Base-by-base conservation (phyloP, 2,329 filamentous ascomycete species). In the Fusarium beomiforme region DNA sequence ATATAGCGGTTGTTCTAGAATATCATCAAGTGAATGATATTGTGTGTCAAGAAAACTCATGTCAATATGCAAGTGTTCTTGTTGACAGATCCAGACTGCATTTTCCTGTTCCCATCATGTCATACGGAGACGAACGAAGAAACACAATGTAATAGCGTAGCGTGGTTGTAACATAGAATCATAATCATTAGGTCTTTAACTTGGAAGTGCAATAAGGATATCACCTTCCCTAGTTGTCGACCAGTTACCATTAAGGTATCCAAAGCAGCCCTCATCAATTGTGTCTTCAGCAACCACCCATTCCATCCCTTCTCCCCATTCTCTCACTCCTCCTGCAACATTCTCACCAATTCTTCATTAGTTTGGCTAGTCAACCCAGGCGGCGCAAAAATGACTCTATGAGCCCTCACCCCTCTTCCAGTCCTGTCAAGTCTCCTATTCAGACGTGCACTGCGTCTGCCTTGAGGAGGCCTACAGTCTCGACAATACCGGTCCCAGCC, bases 401-500 rank as follows among this genome's bases (percentile, higher is more conserved):
- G 46, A 17, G 41, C 29, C 19, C 37, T 31, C 13, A 51, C 44
- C 10, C 47, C 49, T 8, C 36, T 41, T 2, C 47, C 63, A 21
- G 53, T 31, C 16, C 21, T 49, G 19, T 54, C 44, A 12, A 47
- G 29, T 14, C 37, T 62, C 26, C 56, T 67, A 13, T 50, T 37
- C 8, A 62, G 24, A 14, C 43, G 44, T 8, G 34, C 16, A n/a
- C 42, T 51, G 3, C 42, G 29, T 31, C 59, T 63, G 6, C 37
- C 13, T 3, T 16, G 31, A 19, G 8, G 14, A 16, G 41, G 49
- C 17, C 69, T 71, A 12, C 69, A 72, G 13, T 11, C 26, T 17
- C 33, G 17, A 14, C 69, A 71, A 21, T 66, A 70, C 19, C 69
- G 60, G 8, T 59, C 42, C 11, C n/a, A 16, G 5, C 29, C 19